These are phyloP conservation scores for Tricholoma sp. DNA, from an alignment of 768 basidiomycete species.

Conservation along the genomic window DNA sequence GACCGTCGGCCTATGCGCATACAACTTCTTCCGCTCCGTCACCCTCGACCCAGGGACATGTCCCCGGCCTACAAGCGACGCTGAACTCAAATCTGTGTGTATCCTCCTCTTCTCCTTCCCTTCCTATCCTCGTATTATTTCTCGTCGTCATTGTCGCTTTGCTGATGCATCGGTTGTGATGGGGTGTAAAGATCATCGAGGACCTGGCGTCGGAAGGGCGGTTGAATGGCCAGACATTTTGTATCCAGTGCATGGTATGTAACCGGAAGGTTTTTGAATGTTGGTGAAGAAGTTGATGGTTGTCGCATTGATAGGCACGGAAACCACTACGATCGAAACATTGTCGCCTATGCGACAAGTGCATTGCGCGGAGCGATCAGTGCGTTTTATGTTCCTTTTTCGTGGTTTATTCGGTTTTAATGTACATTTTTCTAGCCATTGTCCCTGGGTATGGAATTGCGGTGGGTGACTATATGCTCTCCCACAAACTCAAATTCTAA, in stretches of 20 bases:
- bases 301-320: constrained; percentile 47
- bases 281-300: not conserved
- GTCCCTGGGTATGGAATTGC: constrained; percentile 99
- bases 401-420: not conserved
- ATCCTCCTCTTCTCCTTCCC: not conserved
- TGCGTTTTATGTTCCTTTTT: constrained; percentile 34
- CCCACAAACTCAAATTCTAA: not conserved
- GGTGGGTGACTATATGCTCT: constrained; percentile 43
- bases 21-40: constrained; percentile 89
- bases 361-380: constrained; percentile 91
- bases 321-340: constrained; percentile 95
- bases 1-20: constrained; percentile 63
- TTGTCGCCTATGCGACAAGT: constrained; percentile 87
- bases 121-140: not conserved
- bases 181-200: constrained; percentile 71
- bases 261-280: not conserved
- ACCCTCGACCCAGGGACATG: constrained; percentile 88
- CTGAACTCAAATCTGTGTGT: constrained; percentile 81
- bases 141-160: too few relatives aligned
- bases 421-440: constrained; percentile 55
- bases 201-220: constrained; percentile 83
- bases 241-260: constrained; percentile 88
- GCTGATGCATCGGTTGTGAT: not conserved
- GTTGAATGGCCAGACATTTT: constrained; percentile 94
- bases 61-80: constrained; percentile 74